These are phyloP conservation scores for Adansonia rubrostipa DNA, from an alignment of 441 rosid genomes.

Conservation along the genomic window DNA sequence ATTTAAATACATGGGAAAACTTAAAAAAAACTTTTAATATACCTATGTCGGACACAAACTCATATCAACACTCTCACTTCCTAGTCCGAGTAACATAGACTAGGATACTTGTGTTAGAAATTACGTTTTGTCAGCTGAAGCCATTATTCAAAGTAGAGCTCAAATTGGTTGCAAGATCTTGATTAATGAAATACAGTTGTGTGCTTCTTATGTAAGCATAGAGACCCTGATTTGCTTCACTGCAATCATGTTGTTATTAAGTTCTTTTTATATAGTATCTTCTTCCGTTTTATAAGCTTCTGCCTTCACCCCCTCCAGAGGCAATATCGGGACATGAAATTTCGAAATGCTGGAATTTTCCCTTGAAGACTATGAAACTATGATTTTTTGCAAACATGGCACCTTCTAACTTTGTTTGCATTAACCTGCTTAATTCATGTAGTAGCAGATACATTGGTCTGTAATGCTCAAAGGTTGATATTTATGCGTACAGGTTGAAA, in stretches of 20 bases:
- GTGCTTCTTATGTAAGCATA: neutral
- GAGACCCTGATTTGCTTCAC: neutral
- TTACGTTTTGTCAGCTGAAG: neutral
- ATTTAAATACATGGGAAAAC: too few relatives aligned
- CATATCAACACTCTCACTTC: too few relatives aligned
- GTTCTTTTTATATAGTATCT: neutral
- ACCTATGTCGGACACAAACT: too few relatives aligned
- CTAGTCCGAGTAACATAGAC: too few relatives aligned
- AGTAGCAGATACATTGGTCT: neutral
- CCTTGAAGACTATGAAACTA: neutral
- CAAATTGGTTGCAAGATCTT: constrained; percentile 16
- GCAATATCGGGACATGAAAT: neutral
- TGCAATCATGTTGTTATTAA: neutral
- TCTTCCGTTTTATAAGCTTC: neutral
- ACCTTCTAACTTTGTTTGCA: neutral
- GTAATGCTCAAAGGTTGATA: neutral
- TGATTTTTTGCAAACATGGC: neutral
- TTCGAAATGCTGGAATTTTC: neutral
- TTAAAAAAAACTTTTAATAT: too few relatives aligned
- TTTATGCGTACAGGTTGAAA: constrained; percentile 30
- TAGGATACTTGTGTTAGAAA: neutral
- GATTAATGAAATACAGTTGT: neutral
- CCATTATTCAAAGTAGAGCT: neutral
- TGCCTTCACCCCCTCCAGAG: neutral
- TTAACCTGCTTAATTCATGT: neutral